Evolutionary conservation across 495 filamentous ascomycete genomes (phyloP).

Genomic region (Lichina pygmaea): DNA sequence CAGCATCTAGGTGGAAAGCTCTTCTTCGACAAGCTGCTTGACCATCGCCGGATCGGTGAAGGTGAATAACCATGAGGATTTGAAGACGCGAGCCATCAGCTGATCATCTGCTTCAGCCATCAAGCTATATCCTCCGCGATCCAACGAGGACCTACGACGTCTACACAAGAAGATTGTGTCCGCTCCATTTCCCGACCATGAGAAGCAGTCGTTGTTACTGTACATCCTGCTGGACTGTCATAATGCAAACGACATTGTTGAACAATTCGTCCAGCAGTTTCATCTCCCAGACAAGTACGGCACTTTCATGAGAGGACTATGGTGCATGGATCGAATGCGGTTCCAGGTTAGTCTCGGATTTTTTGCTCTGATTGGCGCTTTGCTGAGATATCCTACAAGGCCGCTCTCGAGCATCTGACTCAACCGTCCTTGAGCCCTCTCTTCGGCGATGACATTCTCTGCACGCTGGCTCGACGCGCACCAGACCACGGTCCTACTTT

Average conservation of each 20-base stretch:
- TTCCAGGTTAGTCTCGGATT: slow-evolving; percentile 22
- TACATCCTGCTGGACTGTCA: slow-evolving; percentile 57
- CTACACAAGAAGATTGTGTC: slow-evolving; percentile 36
- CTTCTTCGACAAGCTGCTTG: slow-evolving; percentile 49
- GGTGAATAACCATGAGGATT: slow-evolving; percentile 15
- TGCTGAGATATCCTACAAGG: slow-evolving; percentile 14
- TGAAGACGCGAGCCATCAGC: not conserved
- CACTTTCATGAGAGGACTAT: slow-evolving; percentile 55
- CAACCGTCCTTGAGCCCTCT: slow-evolving; percentile 44
- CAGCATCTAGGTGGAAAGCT: slow-evolving; percentile 34
- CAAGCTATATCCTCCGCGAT: slow-evolving; percentile 41
- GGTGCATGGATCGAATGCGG: slow-evolving; percentile 45
- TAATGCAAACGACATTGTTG: slow-evolving; percentile 18
- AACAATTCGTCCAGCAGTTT: slow-evolving; percentile 24
- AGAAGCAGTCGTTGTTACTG: slow-evolving; percentile 54
- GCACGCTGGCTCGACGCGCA: slow-evolving; percentile 32
- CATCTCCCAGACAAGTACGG: slow-evolving; percentile 38
- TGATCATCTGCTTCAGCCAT: slow-evolving; percentile 11
- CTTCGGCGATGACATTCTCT: slow-evolving; percentile 57
- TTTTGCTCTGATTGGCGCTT: not conserved
- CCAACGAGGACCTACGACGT: slow-evolving; percentile 30
- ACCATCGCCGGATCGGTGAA: slow-evolving; percentile 38
- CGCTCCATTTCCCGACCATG: slow-evolving; percentile 30
- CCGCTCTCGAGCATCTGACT: slow-evolving; percentile 42
- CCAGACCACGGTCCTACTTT: slow-evolving; percentile 33